Base-by-base conservation (phyloP, 441 rosid genomes). In the Raphanus hybrid region DNA sequence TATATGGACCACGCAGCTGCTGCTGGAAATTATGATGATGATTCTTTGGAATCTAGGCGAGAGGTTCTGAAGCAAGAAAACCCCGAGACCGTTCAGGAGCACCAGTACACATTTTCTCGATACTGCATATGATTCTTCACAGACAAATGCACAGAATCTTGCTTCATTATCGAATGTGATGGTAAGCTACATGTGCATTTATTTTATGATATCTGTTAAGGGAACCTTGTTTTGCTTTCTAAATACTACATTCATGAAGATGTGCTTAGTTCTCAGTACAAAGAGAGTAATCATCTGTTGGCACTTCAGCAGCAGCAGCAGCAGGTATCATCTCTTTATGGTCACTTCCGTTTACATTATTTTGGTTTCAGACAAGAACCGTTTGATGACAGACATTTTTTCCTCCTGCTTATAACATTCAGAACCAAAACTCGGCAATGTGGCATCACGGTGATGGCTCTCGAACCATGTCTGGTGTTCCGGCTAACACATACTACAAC, bases 391-490 rank as follows among this genome's bases (percentile, higher is more conserved):
- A 39, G 57, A 71, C 63, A 39, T 20, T 66, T 48, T 20, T 5
- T 18, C 64, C 69, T 62, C 58, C 55, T 50, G 8, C 55, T 50
- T 50, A 58, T 48, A 66, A 41, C 65, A 69, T 60, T 67, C 89
- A 95, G 99, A 93, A 87, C 60, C 98, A 95, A 32, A 92, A 86
- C 81, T 86, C 96, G 0, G 96, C 76, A 11, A 86, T 92, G 45
- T 39, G 45, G 45, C 11, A 39, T 39, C 45, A 39, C 45, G 45
- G 45, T 39, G 11, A 39, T 39, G 45, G 45, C 45, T 39, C 45
- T 39, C 45, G 11, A 9, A 39, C 45, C 45, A 39, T 39, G 45
- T 39, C 45, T 6, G 11, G 45, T 39, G 45, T 39, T 7, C 45
- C 45, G 45, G 45, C 45, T 9, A 39, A 39, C 45, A 39, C 45